A percentile compares a stretch with the other conserved stretches of the same genome.
Conservation (phyloP, 2,329 filamentous ascomycete genomes). For the Cercospora berteroae region DNA sequence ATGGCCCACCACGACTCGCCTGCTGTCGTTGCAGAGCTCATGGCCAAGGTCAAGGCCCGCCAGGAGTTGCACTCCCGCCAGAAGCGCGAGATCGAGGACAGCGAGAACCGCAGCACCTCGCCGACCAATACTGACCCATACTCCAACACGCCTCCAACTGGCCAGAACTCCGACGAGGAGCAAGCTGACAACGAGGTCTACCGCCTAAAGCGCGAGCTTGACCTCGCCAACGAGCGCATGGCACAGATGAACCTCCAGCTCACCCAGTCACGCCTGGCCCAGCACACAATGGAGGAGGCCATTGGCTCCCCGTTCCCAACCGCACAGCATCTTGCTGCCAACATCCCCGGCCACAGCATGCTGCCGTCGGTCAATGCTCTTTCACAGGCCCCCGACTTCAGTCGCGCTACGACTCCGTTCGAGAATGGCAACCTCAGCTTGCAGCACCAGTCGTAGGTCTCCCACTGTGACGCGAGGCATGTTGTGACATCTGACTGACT, state of each 20-base stretch:
- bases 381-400: constrained; percentile 15
- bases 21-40: constrained; percentile 63
- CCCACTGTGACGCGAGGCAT: not conserved
- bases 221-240: constrained; percentile 68
- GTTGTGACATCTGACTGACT: constrained; percentile 13
- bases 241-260: constrained; percentile 70
- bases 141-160: constrained; percentile 30
- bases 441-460: constrained; percentile 23
- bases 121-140: constrained; percentile 36
- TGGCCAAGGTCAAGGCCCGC: constrained; percentile 73
- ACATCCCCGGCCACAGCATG: constrained; percentile 27
- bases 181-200: constrained; percentile 59
- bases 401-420: constrained; percentile 19
- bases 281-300: constrained; percentile 57
- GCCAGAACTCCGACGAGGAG: constrained; percentile 25
- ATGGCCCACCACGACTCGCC: constrained; percentile 11
- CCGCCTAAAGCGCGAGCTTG: constrained; percentile 68
- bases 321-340: constrained; percentile 33
- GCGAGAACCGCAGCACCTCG: constrained; percentile 34
- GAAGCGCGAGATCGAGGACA: constrained; percentile 52
- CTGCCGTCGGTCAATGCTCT: constrained; percentile 14
- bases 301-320: constrained; percentile 35
- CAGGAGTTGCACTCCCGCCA: constrained; percentile 60
- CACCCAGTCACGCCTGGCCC: constrained; percentile 60
- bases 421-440: constrained; percentile 23